Evolutionary conservation across 805 yeast species (phyloP).

Genomic region (Wickerhamomyces pijperi): DNA sequence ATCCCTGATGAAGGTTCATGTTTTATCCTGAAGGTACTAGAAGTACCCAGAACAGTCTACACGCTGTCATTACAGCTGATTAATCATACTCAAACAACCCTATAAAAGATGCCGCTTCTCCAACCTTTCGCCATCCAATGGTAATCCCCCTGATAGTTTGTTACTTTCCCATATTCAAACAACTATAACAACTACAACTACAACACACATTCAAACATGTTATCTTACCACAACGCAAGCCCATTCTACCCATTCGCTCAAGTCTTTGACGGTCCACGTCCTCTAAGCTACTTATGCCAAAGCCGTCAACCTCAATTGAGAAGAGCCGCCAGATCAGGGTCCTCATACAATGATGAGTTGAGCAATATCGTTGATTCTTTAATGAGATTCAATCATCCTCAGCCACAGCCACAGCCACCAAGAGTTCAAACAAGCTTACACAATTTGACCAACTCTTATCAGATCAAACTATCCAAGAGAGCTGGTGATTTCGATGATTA

Average conservation of each 20-base stretch:
- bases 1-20: no score
- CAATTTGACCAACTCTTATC: background rate
- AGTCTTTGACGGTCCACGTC: background rate
- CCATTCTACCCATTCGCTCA: background rate
- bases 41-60: no score
- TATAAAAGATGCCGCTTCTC: no score
- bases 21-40: no score
- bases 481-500: background rate
- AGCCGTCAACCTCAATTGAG: background rate
- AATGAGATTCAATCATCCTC: background rate
- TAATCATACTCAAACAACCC: no score
- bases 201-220: no score
- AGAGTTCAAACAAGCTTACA: background rate
- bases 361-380: background rate
- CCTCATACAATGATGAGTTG: background rate
- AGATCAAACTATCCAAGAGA: background rate
- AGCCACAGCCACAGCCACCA: background rate
- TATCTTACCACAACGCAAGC: no score
- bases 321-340: background rate
- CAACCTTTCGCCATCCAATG: no score
- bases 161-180: no score
- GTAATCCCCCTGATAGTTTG: no score
- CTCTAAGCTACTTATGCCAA: background rate
- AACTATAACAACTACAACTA: no score
- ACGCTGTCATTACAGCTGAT: no score